A percentile compares a stretch with the other conserved stretches of the same genome.
These are phyloP conservation scores for Claviceps pazoutovae DNA, from an alignment of 2,329 filamentous ascomycete species.

Conservation along the genomic window DNA sequence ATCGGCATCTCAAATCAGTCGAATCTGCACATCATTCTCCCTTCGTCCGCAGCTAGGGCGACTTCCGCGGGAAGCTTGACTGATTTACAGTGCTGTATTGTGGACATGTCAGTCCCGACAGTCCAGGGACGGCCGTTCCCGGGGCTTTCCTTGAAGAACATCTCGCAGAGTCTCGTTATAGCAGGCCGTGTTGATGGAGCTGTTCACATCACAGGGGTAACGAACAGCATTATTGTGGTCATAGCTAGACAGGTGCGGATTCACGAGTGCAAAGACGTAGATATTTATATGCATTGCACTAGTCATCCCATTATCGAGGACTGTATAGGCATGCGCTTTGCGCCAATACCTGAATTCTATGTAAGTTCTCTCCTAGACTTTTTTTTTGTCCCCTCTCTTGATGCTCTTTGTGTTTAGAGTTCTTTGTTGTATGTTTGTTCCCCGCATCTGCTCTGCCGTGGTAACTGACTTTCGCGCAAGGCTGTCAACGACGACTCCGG, in stretches of 20 bases:
- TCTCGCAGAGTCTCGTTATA: slow-evolving; percentile 58
- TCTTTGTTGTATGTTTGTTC: too few relatives aligned
- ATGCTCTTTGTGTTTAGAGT: too few relatives aligned
- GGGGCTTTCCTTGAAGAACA: slow-evolving; percentile 50
- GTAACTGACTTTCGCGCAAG: slow-evolving; percentile 8
- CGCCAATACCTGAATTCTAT: slow-evolving; percentile 55
- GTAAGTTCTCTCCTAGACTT: slow-evolving; percentile 32
- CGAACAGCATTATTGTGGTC: slow-evolving; percentile 63
- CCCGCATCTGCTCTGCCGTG: not conserved
- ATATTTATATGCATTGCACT: slow-evolving; percentile 68
- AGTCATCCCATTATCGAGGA: slow-evolving; percentile 92
- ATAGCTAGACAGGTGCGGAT: slow-evolving; percentile 80
- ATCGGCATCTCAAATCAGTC: slow-evolving; percentile 54
- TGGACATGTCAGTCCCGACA: slow-evolving; percentile 65
- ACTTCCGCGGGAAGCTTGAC: slow-evolving; percentile 62
- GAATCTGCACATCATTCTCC: slow-evolving; percentile 63
- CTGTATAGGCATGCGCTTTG: slow-evolving; percentile 65
- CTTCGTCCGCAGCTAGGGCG: slow-evolving; percentile 53
- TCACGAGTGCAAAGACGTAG: slow-evolving; percentile 70
- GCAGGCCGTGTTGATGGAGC: slow-evolving; percentile 68
- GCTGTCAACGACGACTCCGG: slow-evolving; percentile 16
- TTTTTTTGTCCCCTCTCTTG: too few relatives aligned
- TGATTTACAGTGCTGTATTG: slow-evolving; percentile 54
- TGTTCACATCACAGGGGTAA: slow-evolving; percentile 65
- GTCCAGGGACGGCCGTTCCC: slow-evolving; percentile 49